Evolutionary conservation across 2,329 filamentous ascomycete genomes (phyloP), one percentile per base, ranked within the genome.

Genomic region (Alternaria ethzedia): DNA sequence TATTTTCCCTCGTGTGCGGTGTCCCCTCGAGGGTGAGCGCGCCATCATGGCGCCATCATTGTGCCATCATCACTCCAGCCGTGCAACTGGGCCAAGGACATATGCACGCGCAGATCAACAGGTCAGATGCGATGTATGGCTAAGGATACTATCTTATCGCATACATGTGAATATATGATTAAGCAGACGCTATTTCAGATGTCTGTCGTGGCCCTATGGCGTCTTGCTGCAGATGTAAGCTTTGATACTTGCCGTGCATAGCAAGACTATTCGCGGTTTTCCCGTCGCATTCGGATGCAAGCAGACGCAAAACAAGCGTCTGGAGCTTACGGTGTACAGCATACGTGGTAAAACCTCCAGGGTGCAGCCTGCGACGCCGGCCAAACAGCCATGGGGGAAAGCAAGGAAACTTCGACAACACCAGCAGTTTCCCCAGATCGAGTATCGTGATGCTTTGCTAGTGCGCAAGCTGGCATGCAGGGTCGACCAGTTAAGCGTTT

Each of bases 401-500:
- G 45, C 46, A 58, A 30, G 46, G 47, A 55, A 45, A 23, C n/a
- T 17, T 28, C n/a, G 43, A 44, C 36, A 59, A 41, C 52, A 41
- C 25, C 30, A 46, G 41, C 46, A 57, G 54, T 12, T 64, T 57
- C 47, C 46, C 57, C 66, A 52, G 54, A 57, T 32, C 25, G 17
- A 44, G 26, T 26, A 36, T 59, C 43, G 17, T 20, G 13, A 43
- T 50, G 52, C 26, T 28, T 28, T 45, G 59, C 57, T 54, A 57
- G 51, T 49, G 23, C 50, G 30, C 51, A 41, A 13, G 43, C 51
- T 59, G 21, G 28, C 46, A 41, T 41, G 36, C 57, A 41, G 17
- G 44, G 56, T 51, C 17, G 47, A 46, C 60, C 51, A 66, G 59
- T 68, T 63, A 72, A 73, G 70, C 68, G 54, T 70, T 72, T 44